These are phyloP conservation scores for Candida albicans DNA, from an alignment of 1,139 yeast genomes.

Conservation along the genomic window DNA sequence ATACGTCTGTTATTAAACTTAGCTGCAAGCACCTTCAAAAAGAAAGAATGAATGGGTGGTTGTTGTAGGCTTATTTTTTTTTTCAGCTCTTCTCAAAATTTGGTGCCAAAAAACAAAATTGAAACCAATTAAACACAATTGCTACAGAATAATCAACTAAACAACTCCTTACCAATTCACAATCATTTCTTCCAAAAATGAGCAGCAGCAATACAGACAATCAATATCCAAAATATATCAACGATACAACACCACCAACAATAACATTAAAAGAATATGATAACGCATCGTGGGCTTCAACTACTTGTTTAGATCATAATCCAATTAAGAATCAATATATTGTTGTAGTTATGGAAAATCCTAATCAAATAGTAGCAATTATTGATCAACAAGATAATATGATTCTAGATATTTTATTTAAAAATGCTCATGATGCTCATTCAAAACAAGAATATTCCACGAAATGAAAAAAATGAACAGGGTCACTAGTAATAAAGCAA, in stretches of 20 bases:
- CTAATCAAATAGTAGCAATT: constrained; percentile 43
- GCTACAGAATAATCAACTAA: too few relatives aligned
- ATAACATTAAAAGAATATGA: constrained; percentile 49
- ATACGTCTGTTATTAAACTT: background rate
- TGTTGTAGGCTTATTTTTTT: background rate
- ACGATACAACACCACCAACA: constrained; percentile 48
- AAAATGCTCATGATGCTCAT: constrained; percentile 43
- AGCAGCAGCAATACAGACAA: background rate
- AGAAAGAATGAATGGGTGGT: background rate
- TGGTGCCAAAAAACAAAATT: background rate
- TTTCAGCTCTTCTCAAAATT: background rate
- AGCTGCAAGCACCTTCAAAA: background rate
- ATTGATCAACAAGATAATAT: constrained; percentile 36
- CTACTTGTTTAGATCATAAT: constrained; percentile 50
- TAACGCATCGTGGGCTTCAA: constrained; percentile 51
- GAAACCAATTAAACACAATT: background rate
- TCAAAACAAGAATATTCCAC: constrained; percentile 18
- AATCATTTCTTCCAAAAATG: background rate
- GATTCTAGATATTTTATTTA: constrained; percentile 45
- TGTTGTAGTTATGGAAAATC: constrained; percentile 49
- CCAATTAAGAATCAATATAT: constrained; percentile 32
- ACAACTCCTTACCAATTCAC: background rate
- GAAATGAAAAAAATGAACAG: background rate
- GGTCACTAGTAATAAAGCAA: too few relatives aligned
- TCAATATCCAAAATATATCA: constrained; percentile 40